phyloP scores from a whole-genome alignment of 2,329 filamentous ascomycete genomes.

The Shiraia bambusicola region DNA sequence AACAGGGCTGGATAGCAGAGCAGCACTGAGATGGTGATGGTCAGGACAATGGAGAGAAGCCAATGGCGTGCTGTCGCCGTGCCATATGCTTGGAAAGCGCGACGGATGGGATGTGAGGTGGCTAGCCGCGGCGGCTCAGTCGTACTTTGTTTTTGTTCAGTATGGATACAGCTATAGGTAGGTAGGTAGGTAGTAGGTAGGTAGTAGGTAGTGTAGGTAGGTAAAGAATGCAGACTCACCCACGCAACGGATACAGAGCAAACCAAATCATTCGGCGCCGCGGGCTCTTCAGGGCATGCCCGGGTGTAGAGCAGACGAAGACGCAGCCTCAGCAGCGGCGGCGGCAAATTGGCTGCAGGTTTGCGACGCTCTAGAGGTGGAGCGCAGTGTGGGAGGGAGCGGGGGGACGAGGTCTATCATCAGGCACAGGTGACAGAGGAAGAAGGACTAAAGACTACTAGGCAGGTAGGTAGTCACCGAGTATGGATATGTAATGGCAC shows the following conservation, averaged over 20 bases:
- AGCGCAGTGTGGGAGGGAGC: conserved; percentile 19
- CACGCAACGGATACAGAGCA: conserved; percentile 73
- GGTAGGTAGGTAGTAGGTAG: background rate
- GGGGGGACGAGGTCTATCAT: conserved; percentile 32
- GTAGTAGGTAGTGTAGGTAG: no score
- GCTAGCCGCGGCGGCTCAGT: conserved; percentile 70
- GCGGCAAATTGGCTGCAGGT: conserved; percentile 18
- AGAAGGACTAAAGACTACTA: no score
- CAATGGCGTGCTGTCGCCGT: conserved; percentile 72
- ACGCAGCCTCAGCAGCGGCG: conserved; percentile 7
- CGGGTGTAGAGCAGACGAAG: conserved; percentile 8
- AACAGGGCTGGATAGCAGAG: conserved; percentile 76
- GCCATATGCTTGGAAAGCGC: conserved; percentile 68
- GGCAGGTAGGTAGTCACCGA: background rate
- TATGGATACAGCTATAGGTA: conserved; percentile 1
- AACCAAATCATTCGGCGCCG: conserved; percentile 68
- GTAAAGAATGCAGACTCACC: conserved; percentile 58
- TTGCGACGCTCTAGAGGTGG: conserved; percentile 31
- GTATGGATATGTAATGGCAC: background rate
- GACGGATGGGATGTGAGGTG: conserved; percentile 65
- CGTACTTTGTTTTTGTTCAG: conserved; percentile 55
- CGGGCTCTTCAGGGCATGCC: conserved; percentile 28
- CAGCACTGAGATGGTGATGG: conserved; percentile 68
- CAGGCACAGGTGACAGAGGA: conserved; percentile 8
- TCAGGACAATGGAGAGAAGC: conserved; percentile 70